Conservation (phyloP, 2,329 filamentous ascomycete genomes). For the Sclerotinia trifoliorum region DNA sequence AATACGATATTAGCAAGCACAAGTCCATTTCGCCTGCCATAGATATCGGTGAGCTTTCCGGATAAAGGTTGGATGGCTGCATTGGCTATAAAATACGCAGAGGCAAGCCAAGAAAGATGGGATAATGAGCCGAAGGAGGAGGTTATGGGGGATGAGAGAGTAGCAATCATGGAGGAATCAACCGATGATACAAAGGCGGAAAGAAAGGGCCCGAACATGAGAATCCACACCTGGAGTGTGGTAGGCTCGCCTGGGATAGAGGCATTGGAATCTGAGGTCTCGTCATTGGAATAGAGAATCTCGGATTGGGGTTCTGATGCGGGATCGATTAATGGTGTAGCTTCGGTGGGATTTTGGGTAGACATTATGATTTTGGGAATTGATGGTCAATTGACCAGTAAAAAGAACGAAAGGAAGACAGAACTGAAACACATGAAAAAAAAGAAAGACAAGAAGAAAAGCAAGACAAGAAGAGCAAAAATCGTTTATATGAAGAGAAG, state of each 20-base stretch:
- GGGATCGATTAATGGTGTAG: constrained; percentile 3
- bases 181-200: constrained; percentile 18
- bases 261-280: neutral
- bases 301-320: neutral
- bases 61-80: constrained; percentile 75
- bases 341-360: constrained; percentile 1
- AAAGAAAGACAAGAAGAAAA: neutral
- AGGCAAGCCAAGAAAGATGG: constrained; percentile 57
- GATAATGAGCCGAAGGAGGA: constrained; percentile 42
- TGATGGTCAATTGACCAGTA: neutral
- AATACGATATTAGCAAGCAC: constrained; percentile 65
- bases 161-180: constrained; percentile 22
- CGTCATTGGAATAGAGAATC: constrained; percentile 3
- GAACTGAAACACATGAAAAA: neutral
- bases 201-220: constrained; percentile 13
- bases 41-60: constrained; percentile 69
- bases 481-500: neutral
- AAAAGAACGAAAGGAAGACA: too few species aligned
- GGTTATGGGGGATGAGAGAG: constrained; percentile 18
- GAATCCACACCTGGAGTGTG: neutral
- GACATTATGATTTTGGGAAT: neutral
- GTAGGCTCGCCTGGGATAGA: neutral
- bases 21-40: constrained; percentile 65
- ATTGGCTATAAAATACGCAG: constrained; percentile 68
- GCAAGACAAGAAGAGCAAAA: neutral